Conservation (phyloP, 31 red algal species). For the Asparagopsis taxiformis region DNA sequence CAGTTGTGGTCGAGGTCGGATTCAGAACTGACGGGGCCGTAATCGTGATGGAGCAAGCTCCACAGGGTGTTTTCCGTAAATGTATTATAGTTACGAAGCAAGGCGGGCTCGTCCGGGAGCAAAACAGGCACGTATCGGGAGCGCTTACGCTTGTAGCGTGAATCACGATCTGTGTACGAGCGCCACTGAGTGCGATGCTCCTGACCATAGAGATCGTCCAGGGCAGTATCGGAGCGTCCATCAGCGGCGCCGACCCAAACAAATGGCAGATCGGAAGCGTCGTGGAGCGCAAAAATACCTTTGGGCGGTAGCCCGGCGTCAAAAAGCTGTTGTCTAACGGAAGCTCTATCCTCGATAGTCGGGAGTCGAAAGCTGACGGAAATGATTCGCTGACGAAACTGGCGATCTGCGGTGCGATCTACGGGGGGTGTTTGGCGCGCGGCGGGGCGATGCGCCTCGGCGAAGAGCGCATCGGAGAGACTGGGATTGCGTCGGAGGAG, state of each 20-base stretch:
- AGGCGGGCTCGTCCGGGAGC: constrained; percentile 36
- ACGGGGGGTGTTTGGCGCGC: neutral
- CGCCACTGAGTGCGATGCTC: constrained; percentile 5
- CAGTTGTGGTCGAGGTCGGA: constrained; percentile 55
- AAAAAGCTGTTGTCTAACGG: constrained; percentile 55
- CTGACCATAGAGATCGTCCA: constrained; percentile 1
- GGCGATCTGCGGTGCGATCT: constrained; percentile 17
- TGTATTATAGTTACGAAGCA: constrained; percentile 30
- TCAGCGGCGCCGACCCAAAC: constrained; percentile 71
- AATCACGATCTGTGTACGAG: neutral
- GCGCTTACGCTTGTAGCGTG: constrained; percentile 5
- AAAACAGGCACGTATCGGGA: constrained; percentile 39
- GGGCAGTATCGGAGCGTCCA: neutral
- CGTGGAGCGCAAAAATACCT: constrained; percentile 39
- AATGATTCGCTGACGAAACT: constrained; percentile 35
- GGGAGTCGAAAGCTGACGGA: constrained; percentile 63
- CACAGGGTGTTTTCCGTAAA: constrained; percentile 80
- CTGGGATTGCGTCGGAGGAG: constrained; percentile 6
- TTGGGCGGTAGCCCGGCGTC: constrained; percentile 50
- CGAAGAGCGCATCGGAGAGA: constrained; percentile 1
- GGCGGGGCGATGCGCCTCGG: neutral
- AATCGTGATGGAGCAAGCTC: constrained; percentile 89
- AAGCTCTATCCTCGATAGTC: constrained; percentile 18
- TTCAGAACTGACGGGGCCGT: constrained; percentile 34
- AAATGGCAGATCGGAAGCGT: constrained; percentile 46